Base-by-base conservation (phyloP, 2,329 filamentous ascomycete species). In the Claviceps maximensis region DNA sequence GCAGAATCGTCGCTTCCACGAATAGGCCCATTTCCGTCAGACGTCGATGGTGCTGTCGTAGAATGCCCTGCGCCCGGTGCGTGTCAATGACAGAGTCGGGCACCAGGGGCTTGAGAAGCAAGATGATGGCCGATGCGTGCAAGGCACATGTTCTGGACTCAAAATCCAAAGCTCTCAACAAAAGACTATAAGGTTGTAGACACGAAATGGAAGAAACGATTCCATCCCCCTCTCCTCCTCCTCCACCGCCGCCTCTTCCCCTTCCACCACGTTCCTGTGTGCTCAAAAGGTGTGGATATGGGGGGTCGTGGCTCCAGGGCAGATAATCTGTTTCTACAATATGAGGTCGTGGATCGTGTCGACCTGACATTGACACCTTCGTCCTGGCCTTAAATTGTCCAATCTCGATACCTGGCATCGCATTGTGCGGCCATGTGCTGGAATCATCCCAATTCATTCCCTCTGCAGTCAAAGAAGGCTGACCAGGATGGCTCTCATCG, bases 21-120 rank as follows among this genome's bases (percentile, higher is more conserved):
- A 83, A 83, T 38, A 82, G 71, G 25, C 72, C 69, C 74, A 83
- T 78, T 50, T 69, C 69, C 70, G 76, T 79, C 1, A 84, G 74
- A 0, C 81, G 78, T 5, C 70, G 66, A 58, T 84, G 80, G 51
- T 83, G 78, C 55, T 83, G 78, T 9, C 75, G 71, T 1, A 84
- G 64, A 27, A 84, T 74, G 13, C 77, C 76, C 4, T 69, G 67
- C 2, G 79, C 79, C 57, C 79, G 79, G 55, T 77, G 67, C 12
- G 67, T 60, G 58, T 83, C 78, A 38, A 84, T 77, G 19, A 80
- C 67, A 9, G 69, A 67, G 0, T 74, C 67, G 0, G 79, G 76
- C 1, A 84, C 67, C 0, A 84, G 71, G 0, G 80, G 79, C 41
- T 74, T 73, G 0, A 84, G 69, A 0, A 84, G 71, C 3, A 84